Percentiles rank a stretch among this genome's conserved stretches.
These are phyloP conservation scores for Ambrosia artemisiifolia DNA, from an alignment of 129 eudicot species.

Conservation along the genomic window DNA sequence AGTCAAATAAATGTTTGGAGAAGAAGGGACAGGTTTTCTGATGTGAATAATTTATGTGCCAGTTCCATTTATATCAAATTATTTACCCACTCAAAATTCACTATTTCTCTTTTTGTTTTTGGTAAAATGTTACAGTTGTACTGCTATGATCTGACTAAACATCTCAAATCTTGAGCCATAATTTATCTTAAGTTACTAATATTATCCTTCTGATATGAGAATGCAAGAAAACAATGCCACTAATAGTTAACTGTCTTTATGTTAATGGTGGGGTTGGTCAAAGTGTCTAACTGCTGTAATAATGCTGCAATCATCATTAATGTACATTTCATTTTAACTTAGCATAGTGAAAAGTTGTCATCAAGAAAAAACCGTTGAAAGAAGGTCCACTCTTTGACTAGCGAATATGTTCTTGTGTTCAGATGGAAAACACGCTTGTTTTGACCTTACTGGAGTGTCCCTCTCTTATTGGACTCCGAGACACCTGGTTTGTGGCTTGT, in stretches of 20 bases:
- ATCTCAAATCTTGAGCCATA: conserved; percentile 24
- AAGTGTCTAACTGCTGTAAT: conserved; percentile 20
- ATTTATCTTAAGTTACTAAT: conserved; percentile 18
- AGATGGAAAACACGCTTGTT: no score
- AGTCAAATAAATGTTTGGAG: conserved; percentile 33
- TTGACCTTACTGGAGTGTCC: no score
- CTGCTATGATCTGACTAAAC: conserved; percentile 15
- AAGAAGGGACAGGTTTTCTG: conserved; percentile 36
- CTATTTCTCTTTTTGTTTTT: conserved; percentile 23
- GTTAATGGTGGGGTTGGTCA: conserved; percentile 8
- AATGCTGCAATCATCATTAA: conserved; percentile 9
- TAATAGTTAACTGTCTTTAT: neutral
- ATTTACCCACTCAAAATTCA: conserved; percentile 14
- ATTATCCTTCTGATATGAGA: conserved; percentile 24
- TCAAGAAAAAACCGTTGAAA: neutral
- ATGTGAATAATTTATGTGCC: conserved; percentile 19
- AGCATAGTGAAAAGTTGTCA: neutral
- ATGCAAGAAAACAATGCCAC: conserved; percentile 17
- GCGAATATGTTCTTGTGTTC: no score
- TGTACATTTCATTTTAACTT: neutral
- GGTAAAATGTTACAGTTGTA: conserved; percentile 44
- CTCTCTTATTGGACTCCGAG: no score
- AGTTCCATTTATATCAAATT: conserved; percentile 24
- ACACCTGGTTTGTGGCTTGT: no score
- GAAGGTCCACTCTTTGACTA: no score